Conservation (phyloP, 495 filamentous ascomycete species). For the Podospora australis region DNA sequence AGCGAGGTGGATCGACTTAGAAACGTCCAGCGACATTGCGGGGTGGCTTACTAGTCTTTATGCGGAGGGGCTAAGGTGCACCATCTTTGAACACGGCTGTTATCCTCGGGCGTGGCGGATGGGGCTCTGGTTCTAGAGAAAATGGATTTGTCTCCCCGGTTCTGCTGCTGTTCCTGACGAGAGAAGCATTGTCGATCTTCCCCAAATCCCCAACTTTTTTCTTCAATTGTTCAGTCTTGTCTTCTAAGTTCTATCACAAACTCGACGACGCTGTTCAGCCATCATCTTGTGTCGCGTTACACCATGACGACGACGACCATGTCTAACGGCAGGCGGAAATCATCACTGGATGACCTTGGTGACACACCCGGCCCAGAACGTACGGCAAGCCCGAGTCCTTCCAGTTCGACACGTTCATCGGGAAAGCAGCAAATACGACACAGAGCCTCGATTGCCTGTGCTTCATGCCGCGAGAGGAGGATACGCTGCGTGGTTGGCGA, state of each 20-base stretch:
- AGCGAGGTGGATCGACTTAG: slow-evolving; percentile 8
- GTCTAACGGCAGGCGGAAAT: slow-evolving; percentile 15
- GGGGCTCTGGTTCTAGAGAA: slow-evolving; percentile 7
- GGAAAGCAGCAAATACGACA: slow-evolving; percentile 32
- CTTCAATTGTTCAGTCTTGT: not conserved
- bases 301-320: slow-evolving; percentile 7
- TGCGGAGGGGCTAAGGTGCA: slow-evolving; percentile 7
- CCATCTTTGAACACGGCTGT: slow-evolving; percentile 12
- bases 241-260: not conserved
- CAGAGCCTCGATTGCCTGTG: slow-evolving; percentile 35
- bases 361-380: slow-evolving; percentile 26
- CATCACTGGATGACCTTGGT: slow-evolving; percentile 21
- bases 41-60: slow-evolving; percentile 8
- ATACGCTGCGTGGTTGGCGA: slow-evolving; percentile 52
- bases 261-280: too few relatives aligned
- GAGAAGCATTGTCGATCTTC: not conserved
- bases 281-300: too few relatives aligned
- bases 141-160: not conserved
- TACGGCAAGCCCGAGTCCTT: slow-evolving; percentile 19
- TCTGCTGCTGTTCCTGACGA: slow-evolving; percentile 4
- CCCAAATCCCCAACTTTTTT: slow-evolving; percentile 1
- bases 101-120: slow-evolving; percentile 8
- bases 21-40: slow-evolving; percentile 6
- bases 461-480: slow-evolving; percentile 43
- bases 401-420: slow-evolving; percentile 18